Percentiles rank a stretch among this genome's conserved stretches.
These are phyloP conservation scores for Stemphylium beticola DNA, from an alignment of 2,329 filamentous ascomycete species.

Conservation along the genomic window DNA sequence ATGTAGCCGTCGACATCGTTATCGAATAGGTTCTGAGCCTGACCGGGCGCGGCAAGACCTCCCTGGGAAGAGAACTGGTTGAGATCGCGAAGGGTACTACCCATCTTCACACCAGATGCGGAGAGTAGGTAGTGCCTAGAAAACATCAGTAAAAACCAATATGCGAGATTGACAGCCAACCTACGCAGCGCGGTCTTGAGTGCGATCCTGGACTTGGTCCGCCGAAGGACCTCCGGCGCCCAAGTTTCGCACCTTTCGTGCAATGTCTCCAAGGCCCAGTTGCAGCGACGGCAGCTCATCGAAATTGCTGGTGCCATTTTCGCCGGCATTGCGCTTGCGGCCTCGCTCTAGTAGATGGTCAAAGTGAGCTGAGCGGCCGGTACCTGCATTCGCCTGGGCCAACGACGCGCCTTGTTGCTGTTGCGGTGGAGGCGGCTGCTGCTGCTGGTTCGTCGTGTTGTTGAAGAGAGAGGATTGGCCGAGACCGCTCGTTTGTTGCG, in stretches of 20 bases:
- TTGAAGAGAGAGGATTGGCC: slow-evolving; percentile 38
- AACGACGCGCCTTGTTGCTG: slow-evolving; percentile 40
- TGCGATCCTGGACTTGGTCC: slow-evolving; percentile 53
- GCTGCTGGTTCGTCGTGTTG: slow-evolving; percentile 33
- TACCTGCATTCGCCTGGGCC: slow-evolving; percentile 41
- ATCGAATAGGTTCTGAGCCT: slow-evolving; percentile 53
- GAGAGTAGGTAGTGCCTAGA: slow-evolving; percentile 86
- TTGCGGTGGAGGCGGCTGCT: slow-evolving; percentile 19
- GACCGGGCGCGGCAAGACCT: slow-evolving; percentile 64
- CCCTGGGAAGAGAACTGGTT: slow-evolving; percentile 73
- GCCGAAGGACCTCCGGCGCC: slow-evolving; percentile 72
- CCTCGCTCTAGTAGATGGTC: slow-evolving; percentile 68
- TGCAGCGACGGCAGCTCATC: slow-evolving; percentile 88
- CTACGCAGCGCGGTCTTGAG: slow-evolving; percentile 59
- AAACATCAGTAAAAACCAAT: slow-evolving; percentile 20
- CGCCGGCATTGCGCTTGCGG: slow-evolving; percentile 71
- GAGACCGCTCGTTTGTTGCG: slow-evolving; percentile 38
- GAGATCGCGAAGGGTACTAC: slow-evolving; percentile 83
- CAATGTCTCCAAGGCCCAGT: slow-evolving; percentile 87
- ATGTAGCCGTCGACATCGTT: slow-evolving; percentile 74
- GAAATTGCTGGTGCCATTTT: slow-evolving; percentile 63
- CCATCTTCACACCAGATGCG: slow-evolving; percentile 89
- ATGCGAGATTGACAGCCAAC: slow-evolving; percentile 20
- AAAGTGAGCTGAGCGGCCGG: slow-evolving; percentile 64
- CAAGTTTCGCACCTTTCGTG: slow-evolving; percentile 75